phyloP scores from a whole-genome alignment of 352 stramenopile species.

The Phytophthora sp. region DNA sequence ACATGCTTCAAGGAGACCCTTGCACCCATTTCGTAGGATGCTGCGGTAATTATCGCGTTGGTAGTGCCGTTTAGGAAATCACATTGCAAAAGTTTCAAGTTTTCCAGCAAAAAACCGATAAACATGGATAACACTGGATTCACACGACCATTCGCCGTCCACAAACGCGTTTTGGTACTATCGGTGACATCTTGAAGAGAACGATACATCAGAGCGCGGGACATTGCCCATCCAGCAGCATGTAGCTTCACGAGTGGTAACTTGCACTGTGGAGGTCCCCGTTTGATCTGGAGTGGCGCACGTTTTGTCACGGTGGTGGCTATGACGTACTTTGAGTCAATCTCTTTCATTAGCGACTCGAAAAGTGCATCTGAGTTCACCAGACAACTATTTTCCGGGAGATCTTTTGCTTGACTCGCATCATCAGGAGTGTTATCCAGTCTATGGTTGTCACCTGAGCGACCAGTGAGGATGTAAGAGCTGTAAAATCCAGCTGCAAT shows the following conservation, averaged over 20 bases:
- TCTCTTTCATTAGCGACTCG: conserved; percentile 89
- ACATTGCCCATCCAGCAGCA: conserved; percentile 78
- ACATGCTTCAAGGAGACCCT: conserved; percentile 65
- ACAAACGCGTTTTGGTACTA: conserved; percentile 14
- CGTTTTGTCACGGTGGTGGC: conserved; percentile 16
- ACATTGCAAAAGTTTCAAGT: conserved; percentile 47
- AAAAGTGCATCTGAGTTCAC: conserved; percentile 80
- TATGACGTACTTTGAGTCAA: conserved; percentile 57
- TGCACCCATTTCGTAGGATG: conserved; percentile 19
- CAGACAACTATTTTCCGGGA: conserved; percentile 59
- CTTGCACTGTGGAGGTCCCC: conserved; percentile 52
- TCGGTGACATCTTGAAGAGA: conserved; percentile 48
- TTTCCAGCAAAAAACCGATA: conserved; percentile 69
- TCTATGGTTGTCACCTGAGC: conserved; percentile 50
- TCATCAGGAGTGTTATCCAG: conserved; percentile 43
- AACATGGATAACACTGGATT: conserved; percentile 65
- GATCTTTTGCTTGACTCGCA: conserved; percentile 55
- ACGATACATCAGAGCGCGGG: conserved; percentile 82
- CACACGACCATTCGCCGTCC: conserved; percentile 22
- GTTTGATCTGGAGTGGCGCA: conserved; percentile 54
- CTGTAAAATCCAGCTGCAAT: conserved; percentile 89
- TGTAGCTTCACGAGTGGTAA: conserved; percentile 80
- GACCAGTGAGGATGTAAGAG: conserved; percentile 87
- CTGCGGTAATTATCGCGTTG: background rate
- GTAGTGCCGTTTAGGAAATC: conserved; percentile 6